Evolutionary conservation across 2,329 filamentous ascomycete genomes (phyloP).

Genomic region (Colletotrichum limetticola): DNA sequence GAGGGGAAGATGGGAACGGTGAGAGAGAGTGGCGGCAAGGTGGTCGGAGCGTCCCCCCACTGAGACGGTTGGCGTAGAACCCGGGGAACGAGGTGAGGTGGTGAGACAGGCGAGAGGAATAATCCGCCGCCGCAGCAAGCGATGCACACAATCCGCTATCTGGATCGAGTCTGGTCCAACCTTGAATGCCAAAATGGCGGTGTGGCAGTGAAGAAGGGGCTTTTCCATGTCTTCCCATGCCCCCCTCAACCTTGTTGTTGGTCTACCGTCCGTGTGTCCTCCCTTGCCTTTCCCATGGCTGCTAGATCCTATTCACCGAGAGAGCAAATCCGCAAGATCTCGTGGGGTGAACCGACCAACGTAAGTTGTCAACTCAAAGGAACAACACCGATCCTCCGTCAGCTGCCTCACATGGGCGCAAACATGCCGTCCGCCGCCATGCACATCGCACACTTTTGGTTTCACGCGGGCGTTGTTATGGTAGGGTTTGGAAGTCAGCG

Average conservation of each 20-base stretch:
- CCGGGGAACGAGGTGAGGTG: not conserved
- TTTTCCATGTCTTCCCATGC: not conserved
- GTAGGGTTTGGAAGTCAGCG: not conserved
- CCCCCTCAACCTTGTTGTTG: slow-evolving; percentile 10
- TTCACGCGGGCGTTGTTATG: slow-evolving; percentile 24
- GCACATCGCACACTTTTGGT: slow-evolving; percentile 17
- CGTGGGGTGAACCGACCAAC: slow-evolving; percentile 20
- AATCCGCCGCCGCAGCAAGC: slow-evolving; percentile 23
- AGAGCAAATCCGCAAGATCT: slow-evolving; percentile 25
- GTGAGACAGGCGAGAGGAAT: slow-evolving; percentile 20
- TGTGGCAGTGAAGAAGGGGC: slow-evolving; percentile 28
- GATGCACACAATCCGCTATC: slow-evolving; percentile 9
- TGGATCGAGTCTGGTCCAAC: slow-evolving; percentile 26
- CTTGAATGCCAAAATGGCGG: slow-evolving; percentile 31
- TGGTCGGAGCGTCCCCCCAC: slow-evolving; percentile 5
- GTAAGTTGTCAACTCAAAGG: no score
- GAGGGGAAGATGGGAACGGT: not conserved
- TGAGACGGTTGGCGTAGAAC: not conserved
- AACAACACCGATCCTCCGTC: slow-evolving; percentile 1
- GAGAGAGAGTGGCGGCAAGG: not conserved
- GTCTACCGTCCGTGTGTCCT: slow-evolving; percentile 11
- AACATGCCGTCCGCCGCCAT: not conserved
- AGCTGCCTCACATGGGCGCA: not conserved
- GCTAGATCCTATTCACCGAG: not conserved
- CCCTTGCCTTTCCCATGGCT: not conserved